These are phyloP conservation scores for Cucurbita moschata DNA, from an alignment of 306 rosid species.

Conservation along the genomic window DNA sequence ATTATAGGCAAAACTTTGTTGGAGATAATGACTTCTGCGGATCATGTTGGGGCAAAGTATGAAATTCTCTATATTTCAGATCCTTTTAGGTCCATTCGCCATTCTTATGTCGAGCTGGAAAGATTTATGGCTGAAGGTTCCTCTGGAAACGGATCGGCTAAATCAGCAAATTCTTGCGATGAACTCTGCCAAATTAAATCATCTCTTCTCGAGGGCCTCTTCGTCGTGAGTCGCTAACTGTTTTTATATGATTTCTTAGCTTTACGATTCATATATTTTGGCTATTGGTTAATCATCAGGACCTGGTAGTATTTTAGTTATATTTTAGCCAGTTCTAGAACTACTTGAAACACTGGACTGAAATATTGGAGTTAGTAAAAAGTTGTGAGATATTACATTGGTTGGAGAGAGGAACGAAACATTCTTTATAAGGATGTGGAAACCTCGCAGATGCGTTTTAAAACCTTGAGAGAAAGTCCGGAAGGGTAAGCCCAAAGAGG, in stretches of 20 bases:
- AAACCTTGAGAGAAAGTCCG: too few species aligned
- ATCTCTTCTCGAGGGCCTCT: slow-evolving; percentile 83
- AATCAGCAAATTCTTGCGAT: slow-evolving; percentile 47
- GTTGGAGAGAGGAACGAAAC: too few species aligned
- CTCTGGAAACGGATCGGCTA: slow-evolving; percentile 37
- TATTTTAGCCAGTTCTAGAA: not conserved
- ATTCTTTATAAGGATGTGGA: too few species aligned
- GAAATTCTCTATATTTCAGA: slow-evolving; percentile 80
- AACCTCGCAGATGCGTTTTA: too few species aligned
- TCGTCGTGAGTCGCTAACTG: slow-evolving; percentile 52
- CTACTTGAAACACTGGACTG: not conserved
- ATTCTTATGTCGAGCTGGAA: slow-evolving; percentile 53
- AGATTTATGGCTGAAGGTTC: slow-evolving; percentile 69
- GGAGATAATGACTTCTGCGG: slow-evolving; percentile 50
- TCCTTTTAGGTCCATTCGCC: slow-evolving; percentile 36
- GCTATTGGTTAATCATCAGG: not conserved
- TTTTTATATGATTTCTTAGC: not conserved
- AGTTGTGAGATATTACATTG: not conserved
- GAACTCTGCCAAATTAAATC: slow-evolving; percentile 74
- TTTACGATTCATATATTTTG: not conserved
- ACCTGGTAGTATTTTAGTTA: not conserved
- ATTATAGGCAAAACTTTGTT: slow-evolving; percentile 47
- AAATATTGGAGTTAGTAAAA: not conserved
- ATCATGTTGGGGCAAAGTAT: slow-evolving; percentile 68
- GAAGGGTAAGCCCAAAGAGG: too few species aligned